Base-by-base conservation (phyloP, 2,329 filamentous ascomycete genomes). In the Lecanicillium sp. region DNA sequence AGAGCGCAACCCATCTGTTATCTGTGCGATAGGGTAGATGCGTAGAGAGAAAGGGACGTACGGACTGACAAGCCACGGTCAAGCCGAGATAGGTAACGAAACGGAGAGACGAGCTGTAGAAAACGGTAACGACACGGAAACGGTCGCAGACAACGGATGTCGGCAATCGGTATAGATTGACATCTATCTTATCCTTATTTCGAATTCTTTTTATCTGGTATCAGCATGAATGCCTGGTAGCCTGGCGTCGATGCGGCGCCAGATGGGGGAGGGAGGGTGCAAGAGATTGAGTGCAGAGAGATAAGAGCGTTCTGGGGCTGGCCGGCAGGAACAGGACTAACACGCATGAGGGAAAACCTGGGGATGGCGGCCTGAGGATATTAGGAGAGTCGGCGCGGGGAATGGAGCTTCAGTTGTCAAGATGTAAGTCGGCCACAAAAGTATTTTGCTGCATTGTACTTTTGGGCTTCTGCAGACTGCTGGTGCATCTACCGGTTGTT, bases 171-270 rank as follows among this genome's bases (percentile, higher is more conserved):
- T 29, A 12, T n/a, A n/a, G n/a, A n/a, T n/a, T n/a, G n/a, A n/a
- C n/a, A n/a, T n/a, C n/a, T n/a, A n/a, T n/a, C n/a, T n/a, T n/a
- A n/a, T n/a, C n/a, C n/a, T n/a, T n/a, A n/a, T n/a, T n/a, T n/a
- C n/a, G n/a, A n/a, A n/a, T n/a, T n/a, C n/a, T n/a, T n/a, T n/a
- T n/a, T n/a, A n/a, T n/a, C n/a, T n/a, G n/a, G 12, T 33, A 19
- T 44, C 30, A 20, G 32, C 17, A 32, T 38, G 44, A n/a, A 27
- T 47, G 44, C 44, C 44, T 47, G 44, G 5, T 14, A 20, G 44
- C 44, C 44, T 47, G 44, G 44, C 44, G 44, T 47, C 44, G 44
- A 47, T 47, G 32, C 19, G 43, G 42, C n/a, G n/a, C n/a, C n/a
- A n/a, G n/a, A 17, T 20, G 42, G 9, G 14, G 21, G 33, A 45